phyloP scores from a whole-genome alignment of 2,329 filamentous ascomycete genomes.

The Curvularia verruculosa region DNA sequence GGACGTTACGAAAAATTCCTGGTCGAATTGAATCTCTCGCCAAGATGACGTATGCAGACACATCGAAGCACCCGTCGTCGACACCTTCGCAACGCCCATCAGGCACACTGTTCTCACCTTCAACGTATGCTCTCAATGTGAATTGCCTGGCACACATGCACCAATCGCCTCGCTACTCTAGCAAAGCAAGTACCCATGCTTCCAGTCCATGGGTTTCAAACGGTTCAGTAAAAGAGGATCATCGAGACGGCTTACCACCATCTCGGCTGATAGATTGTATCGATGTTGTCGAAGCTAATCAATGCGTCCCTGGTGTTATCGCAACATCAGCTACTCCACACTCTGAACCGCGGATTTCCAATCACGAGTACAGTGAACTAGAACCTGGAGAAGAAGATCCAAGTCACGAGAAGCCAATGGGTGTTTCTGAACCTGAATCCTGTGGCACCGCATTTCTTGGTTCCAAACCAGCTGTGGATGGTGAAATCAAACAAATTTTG shows the following conservation, averaged over 20 bases:
- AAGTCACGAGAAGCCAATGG: constrained; percentile 19
- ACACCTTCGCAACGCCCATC: constrained; percentile 27
- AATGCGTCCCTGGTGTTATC: constrained; percentile 11
- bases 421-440: constrained; percentile 16
- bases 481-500: constrained; percentile 4
- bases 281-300: not conserved
- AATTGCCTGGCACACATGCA: constrained; percentile 6
- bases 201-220: not conserved
- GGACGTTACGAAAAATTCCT: constrained; percentile 18
- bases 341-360: not conserved
- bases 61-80: constrained; percentile 11
- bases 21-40: constrained; percentile 17
- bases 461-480: constrained; percentile 1
- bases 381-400: constrained; percentile 5
- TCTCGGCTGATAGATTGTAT: not conserved
- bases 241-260: not conserved
- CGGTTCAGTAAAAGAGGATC: not conserved
- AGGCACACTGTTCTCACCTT: constrained; percentile 18
- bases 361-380: not conserved
- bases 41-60: constrained; percentile 2
- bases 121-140: constrained; percentile 7
- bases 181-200: not conserved
- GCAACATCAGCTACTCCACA: constrained; percentile 12
- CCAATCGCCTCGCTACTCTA: not conserved
- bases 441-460: constrained; percentile 13